Evolutionary conservation across 169 alveolate species (phyloP).

Genomic region (Cyclospora cayetanensis): DNA sequence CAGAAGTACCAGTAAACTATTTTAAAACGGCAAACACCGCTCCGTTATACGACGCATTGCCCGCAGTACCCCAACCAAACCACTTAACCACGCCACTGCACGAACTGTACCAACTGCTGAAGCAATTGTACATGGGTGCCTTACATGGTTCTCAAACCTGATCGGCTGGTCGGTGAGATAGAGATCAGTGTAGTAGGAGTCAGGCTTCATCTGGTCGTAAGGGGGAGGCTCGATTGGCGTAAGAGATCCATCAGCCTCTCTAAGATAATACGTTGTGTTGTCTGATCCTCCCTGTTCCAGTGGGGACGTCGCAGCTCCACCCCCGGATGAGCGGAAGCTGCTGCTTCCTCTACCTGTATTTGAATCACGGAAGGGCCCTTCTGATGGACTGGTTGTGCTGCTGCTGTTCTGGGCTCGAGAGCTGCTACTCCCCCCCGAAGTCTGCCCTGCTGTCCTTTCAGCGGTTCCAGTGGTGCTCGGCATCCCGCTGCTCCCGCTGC

Average conservation of each 20-base stretch:
- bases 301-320: neutral
- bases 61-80: no score
- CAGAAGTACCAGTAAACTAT: neutral
- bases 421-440: neutral
- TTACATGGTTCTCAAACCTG: constrained; percentile 50
- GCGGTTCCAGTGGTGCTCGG: neutral
- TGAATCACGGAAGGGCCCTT: neutral
- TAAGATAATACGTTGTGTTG: constrained; percentile 1
- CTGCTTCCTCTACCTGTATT: constrained; percentile 25
- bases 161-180: constrained; percentile 48
- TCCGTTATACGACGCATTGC: neutral
- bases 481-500: constrained; percentile 19
- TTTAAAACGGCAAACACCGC: neutral
- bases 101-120: neutral
- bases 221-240: constrained; percentile 57
- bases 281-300: neutral
- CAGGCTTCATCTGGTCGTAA: constrained; percentile 54
- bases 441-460: neutral
- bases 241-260: constrained; percentile 59
- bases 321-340: constrained; percentile 52
- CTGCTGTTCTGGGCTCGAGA: neutral
- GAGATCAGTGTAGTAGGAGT: constrained; percentile 56
- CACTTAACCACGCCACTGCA: no score
- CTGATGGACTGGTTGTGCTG: neutral
- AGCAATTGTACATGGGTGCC: neutral